A percentile compares a stretch with the other conserved stretches of the same genome.
phyloP scores from a whole-genome alignment of 306 rosid genomes.

The Pyrus bretschneideri region DNA sequence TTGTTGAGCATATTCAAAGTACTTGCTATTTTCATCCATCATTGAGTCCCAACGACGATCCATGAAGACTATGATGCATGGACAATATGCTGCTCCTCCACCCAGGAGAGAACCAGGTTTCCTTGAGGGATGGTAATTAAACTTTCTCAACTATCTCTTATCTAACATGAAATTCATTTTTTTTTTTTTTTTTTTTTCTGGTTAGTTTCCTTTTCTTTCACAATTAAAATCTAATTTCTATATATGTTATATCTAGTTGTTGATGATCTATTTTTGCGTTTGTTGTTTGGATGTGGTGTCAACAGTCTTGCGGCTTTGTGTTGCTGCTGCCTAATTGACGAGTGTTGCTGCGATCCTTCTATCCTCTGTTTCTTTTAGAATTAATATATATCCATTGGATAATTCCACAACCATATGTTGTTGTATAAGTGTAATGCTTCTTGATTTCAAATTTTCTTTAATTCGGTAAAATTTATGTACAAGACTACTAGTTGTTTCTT shows the following conservation, averaged over 20 bases:
- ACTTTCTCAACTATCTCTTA: not conserved
- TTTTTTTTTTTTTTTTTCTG: not conserved
- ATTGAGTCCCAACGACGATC: no score
- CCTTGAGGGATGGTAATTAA: constrained; percentile 72
- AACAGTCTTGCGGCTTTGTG: constrained; percentile 82
- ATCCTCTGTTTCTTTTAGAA: constrained; percentile 32
- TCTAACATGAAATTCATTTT: not conserved
- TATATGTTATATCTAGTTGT: not conserved
- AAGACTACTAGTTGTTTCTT: not conserved
- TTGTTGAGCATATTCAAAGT: no score
- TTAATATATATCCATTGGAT: not conserved
- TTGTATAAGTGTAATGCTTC: not conserved
- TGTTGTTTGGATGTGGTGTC: not conserved
- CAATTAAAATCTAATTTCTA: not conserved
- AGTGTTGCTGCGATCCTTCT: constrained; percentile 93
- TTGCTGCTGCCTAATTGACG: constrained; percentile 84
- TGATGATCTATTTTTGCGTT: not conserved
- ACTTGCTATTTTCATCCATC: no score
- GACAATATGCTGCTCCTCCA: constrained; percentile 64
- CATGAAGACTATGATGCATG: no score
- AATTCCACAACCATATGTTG: not conserved
- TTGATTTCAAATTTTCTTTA: not conserved
- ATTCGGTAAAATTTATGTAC: not conserved
- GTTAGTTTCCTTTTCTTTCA: not conserved
- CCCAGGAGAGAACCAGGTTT: constrained; percentile 56